Evolutionary conservation across 345 rosid species (phyloP), one percentile per base, ranked within the genome.

Genomic region (Eutrema japonicum): DNA sequence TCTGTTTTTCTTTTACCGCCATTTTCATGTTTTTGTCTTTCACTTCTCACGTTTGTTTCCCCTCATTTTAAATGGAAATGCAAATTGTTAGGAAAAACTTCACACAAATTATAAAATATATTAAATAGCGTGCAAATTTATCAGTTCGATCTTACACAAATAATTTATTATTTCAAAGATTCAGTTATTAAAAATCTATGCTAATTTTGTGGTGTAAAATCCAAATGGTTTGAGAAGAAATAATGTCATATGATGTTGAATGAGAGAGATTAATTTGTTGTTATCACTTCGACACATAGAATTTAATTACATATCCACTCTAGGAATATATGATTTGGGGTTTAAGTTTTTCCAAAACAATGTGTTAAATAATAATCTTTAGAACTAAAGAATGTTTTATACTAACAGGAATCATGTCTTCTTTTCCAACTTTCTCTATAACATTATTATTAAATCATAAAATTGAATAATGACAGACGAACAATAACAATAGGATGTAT

Each of bases 401-500:
- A 18, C 22, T 18, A 18, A 18, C 22, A 18, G 22, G 22, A 18
- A 18, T 18, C 22, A 18, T 18, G 22, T 18, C 22, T 18, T 18
- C 22, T 18, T 18, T 18, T 18, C 22, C 1, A 18, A 18, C 22
- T 18, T 18, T 27, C 59, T 9, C 12, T 54, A 10, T 27, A 30
- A 42, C 43, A 68, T 42, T 45, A 43, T 41, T 67, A 67, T 8
- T 29, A 12, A 37, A 59, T 45, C 46, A 57, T 47, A 16, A 38
- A 1, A 3, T 22, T 14, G 2, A 27, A n/a, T 22, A 63, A 72
- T 13, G 64, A 36, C 33, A 73, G 26, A 73, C 49, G 37, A 4
- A 37, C 22, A 65, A 65, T 47, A 46, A 37, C 26, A 26, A 9
- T 45, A 41, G 4, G 6, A 29, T 11, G 49, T 6, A 29, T 11